A percentile compares a stretch with the other conserved stretches of the same genome.
phyloP scores from a whole-genome alignment of 2,329 filamentous ascomycete species.

The Talaromyces amestolkiae region DNA sequence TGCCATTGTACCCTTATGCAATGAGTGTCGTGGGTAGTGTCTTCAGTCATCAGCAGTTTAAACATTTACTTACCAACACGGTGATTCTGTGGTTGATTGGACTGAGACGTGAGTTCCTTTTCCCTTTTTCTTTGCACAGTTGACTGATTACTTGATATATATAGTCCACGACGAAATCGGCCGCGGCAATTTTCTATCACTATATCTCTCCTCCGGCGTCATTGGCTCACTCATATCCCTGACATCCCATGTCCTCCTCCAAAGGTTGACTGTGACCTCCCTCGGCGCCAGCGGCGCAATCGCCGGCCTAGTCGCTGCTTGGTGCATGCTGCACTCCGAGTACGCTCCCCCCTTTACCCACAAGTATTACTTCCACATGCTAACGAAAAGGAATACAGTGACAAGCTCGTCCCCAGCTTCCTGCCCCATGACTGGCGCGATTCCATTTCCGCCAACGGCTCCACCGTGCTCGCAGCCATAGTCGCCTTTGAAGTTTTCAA shows the following conservation, averaged over 20 bases:
- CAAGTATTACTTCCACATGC: not conserved
- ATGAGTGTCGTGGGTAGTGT: constrained; percentile 53
- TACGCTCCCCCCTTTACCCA: constrained; percentile 26
- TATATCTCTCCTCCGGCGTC: constrained; percentile 51
- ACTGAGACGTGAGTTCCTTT: constrained; percentile 40
- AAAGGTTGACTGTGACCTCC: constrained; percentile 46
- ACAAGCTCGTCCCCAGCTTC: constrained; percentile 36
- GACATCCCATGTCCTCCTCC: constrained; percentile 42
- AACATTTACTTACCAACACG: constrained; percentile 56
- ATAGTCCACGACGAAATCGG: constrained; percentile 56
- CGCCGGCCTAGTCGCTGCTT: constrained; percentile 50
- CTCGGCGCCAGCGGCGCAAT: constrained; percentile 54
- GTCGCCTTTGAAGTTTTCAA: constrained; percentile 38
- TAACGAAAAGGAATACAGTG: constrained; percentile 26
- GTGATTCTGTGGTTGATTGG: constrained; percentile 55
- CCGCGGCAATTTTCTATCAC: constrained; percentile 54
- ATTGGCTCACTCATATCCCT: constrained; percentile 50
- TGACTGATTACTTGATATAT: not conserved
- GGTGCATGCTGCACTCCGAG: constrained; percentile 49
- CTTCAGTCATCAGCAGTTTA: constrained; percentile 57
- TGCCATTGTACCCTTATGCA: constrained; percentile 53
- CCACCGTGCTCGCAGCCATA: constrained; percentile 36
- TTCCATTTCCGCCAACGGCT: constrained; percentile 43
- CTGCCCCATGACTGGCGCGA: constrained; percentile 41
- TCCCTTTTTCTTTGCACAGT: not conserved